These are phyloP conservation scores for Colletotrichum magnum DNA, from an alignment of 2,329 filamentous ascomycete genomes.

Conservation along the genomic window DNA sequence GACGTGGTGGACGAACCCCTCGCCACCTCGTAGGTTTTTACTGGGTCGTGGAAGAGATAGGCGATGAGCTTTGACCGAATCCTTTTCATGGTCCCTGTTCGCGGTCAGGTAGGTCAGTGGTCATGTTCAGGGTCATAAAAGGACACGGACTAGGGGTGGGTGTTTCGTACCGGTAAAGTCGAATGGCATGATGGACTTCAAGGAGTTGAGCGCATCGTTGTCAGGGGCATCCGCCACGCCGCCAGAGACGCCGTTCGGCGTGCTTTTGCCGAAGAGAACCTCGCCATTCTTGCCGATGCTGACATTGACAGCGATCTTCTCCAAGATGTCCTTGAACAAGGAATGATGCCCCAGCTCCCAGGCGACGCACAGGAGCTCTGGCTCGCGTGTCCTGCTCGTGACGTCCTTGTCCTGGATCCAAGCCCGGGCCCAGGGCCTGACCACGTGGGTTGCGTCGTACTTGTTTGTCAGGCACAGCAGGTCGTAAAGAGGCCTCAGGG, in stretches of 20 bases:
- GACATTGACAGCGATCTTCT: not conserved
- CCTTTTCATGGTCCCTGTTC: too few relatives aligned
- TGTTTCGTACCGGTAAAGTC: too few relatives aligned
- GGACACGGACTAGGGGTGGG: too few relatives aligned
- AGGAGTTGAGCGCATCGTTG: too few relatives aligned
- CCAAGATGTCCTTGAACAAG: not conserved
- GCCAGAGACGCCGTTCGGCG: too few relatives aligned
- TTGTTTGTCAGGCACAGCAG: slow-evolving; percentile 49
- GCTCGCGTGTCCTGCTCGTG: not conserved
- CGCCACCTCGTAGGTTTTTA: too few relatives aligned
- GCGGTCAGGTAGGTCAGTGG: too few relatives aligned
- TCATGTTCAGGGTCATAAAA: too few relatives aligned
- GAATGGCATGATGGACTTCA: not conserved
- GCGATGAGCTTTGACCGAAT: too few relatives aligned
- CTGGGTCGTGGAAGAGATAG: too few relatives aligned
- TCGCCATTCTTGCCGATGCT: not conserved
- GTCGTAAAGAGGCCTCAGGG: slow-evolving; percentile 45
- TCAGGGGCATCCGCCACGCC: too few relatives aligned
- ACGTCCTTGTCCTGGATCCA: not conserved
- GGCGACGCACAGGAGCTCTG: not conserved
- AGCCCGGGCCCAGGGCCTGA: not conserved
- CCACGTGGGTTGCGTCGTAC: slow-evolving; percentile 46
- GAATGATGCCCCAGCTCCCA: not conserved
- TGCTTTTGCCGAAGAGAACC: not conserved
- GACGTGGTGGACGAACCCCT: too few relatives aligned